A percentile compares a stretch with the other conserved stretches of the same genome.
These are phyloP conservation scores for Scutellaria baicalensis DNA, from an alignment of 257 asterid species.

Conservation along the genomic window DNA sequence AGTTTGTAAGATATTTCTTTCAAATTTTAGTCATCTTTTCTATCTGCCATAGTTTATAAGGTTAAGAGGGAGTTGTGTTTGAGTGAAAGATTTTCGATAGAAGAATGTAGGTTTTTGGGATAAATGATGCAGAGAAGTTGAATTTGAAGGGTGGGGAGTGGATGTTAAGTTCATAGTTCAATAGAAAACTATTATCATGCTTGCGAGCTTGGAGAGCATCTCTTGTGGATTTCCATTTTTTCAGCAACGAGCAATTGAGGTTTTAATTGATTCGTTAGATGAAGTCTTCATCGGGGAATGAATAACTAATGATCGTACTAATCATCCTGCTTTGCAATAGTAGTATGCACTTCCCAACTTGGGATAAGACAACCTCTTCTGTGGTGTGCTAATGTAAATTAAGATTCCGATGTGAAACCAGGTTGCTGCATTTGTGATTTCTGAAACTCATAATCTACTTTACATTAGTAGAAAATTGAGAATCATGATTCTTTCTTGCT, in stretches of 20 bases:
- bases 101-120: background rate
- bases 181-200: background rate
- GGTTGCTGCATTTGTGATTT: background rate
- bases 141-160: background rate
- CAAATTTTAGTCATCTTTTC: too few relatives aligned
- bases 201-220: background rate
- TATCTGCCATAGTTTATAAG: too few relatives aligned
- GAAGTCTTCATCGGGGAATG: background rate
- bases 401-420: background rate
- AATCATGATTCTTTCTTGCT: background rate
- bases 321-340: background rate
- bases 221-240: background rate
- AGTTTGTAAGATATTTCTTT: too few relatives aligned
- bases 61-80: background rate
- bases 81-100: background rate
- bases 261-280: background rate
- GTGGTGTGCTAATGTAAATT: too few relatives aligned
- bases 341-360: background rate
- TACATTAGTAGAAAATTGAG: background rate
- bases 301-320: background rate
- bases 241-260: background rate
- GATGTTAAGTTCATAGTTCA: background rate
- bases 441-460: background rate
- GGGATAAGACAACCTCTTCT: background rate
- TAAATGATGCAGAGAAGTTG: background rate